Evolutionary conservation across 805 yeast genomes (phyloP).

Genomic region (Candida suzukii): DNA sequence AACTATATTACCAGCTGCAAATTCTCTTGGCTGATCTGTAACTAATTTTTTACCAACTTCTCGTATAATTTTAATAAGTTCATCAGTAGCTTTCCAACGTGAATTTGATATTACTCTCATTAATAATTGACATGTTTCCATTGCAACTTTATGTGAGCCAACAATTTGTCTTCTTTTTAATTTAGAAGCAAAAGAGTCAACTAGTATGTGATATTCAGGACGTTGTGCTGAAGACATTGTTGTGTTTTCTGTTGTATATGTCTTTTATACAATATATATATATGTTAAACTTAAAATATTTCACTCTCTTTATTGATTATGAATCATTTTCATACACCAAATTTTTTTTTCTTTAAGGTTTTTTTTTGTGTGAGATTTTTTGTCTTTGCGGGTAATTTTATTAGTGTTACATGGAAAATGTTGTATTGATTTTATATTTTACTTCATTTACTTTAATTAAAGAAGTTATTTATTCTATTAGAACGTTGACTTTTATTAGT

Average conservation of each 20-base stretch:
- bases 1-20: conserved; percentile 84
- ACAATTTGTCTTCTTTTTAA: conserved; percentile 79
- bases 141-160: conserved; percentile 78
- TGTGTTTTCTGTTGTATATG: neutral
- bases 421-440: no score
- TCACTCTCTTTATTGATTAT: no score
- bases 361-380: no score
- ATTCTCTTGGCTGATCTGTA: conserved; percentile 83
- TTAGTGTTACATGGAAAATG: no score
- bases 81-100: conserved; percentile 76
- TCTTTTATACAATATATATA: neutral
- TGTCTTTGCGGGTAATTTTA: no score
- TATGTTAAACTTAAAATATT: no score
- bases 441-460: no score
- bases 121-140: conserved; percentile 79
- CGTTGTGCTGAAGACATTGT: neutral
- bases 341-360: no score
- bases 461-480: no score
- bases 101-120: conserved; percentile 86
- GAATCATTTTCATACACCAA: no score
- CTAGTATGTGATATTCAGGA: conserved; percentile 17
- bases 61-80: conserved; percentile 65
- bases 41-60: conserved; percentile 63
- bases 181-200: conserved; percentile 30
- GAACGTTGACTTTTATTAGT: no score